Conservation (phyloP, 768 basidiomycete species). For the Termitomyces sp. region DNA sequence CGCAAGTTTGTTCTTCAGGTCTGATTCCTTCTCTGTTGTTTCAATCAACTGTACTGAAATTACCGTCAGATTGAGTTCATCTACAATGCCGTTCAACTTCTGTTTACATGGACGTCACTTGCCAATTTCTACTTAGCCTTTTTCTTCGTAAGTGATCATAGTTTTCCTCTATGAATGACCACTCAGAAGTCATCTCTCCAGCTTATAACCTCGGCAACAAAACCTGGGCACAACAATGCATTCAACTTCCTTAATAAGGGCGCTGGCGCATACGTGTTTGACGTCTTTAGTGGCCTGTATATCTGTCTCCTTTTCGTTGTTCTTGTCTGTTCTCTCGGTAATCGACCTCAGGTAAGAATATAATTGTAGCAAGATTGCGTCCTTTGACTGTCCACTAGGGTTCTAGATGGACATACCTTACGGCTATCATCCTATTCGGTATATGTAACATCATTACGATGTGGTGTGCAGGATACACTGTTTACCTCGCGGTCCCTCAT, state of each 20-base stretch:
- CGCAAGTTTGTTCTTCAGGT: slow-evolving; percentile 72
- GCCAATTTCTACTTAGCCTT: slow-evolving; percentile 95
- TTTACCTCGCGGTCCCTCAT: slow-evolving; percentile 80
- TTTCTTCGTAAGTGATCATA: slow-evolving; percentile 67
- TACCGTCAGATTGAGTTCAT: slow-evolving; percentile 72
- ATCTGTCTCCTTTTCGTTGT: slow-evolving; percentile 81
- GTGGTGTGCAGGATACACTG: slow-evolving; percentile 89
- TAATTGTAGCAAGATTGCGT: not conserved
- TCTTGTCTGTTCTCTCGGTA: slow-evolving; percentile 84
- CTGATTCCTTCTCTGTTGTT: slow-evolving; percentile 12
- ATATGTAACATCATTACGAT: slow-evolving; percentile 73
- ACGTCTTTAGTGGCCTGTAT: slow-evolving; percentile 78
- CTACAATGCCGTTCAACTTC: slow-evolving; percentile 83
- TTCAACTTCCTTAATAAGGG: slow-evolving; percentile 78
- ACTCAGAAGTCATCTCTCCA: slow-evolving; percentile 23
- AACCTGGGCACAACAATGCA: slow-evolving; percentile 49
- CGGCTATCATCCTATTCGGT: slow-evolving; percentile 76
- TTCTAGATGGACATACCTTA: slow-evolving; percentile 79
- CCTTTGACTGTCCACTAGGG: slow-evolving; percentile 37
- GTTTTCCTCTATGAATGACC: slow-evolving; percentile 5
- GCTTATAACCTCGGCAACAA: slow-evolving; percentile 79
- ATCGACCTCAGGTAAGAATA: slow-evolving; percentile 61
- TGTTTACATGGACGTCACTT: slow-evolving; percentile 93
- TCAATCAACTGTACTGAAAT: not conserved
- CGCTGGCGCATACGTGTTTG: slow-evolving; percentile 68